phyloP scores from a whole-genome alignment of 2,329 filamentous ascomycete genomes.

The Thyridium curvatum region DNA sequence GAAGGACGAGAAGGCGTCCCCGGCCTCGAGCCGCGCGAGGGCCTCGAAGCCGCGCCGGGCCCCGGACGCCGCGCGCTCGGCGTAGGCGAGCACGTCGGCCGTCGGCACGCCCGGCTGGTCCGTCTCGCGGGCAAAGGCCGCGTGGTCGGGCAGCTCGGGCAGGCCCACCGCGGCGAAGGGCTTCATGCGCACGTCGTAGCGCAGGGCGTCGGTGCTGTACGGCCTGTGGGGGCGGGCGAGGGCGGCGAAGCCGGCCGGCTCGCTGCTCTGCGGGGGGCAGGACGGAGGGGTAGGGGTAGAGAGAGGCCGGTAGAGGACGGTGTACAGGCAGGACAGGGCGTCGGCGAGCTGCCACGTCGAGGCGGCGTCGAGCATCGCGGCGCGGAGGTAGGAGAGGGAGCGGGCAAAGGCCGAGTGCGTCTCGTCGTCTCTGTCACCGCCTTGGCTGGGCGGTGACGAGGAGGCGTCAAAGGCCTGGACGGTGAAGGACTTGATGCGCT shows the following conservation, averaged over 20 bases:
- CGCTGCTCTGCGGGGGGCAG: too few relatives aligned
- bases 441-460: conserved; percentile 3
- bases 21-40: conserved; percentile 42
- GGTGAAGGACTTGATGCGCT: conserved; percentile 66
- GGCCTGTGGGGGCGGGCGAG: conserved; percentile 48
- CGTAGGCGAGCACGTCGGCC: conserved; percentile 33
- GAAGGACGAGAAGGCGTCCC: conserved; percentile 52
- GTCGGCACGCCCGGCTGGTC: conserved; percentile 30
- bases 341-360: conserved; percentile 53
- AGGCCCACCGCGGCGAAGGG: conserved; percentile 67
- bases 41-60: conserved; percentile 52
- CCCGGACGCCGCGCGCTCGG: conserved; percentile 37
- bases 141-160: conserved; percentile 59
- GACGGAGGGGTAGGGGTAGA: too few relatives aligned
- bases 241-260: conserved; percentile 29
- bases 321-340: conserved; percentile 57
- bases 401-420: conserved; percentile 38
- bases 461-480: conserved; percentile 19
- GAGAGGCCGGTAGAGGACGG: conserved; percentile 52
- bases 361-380: conserved; percentile 58
- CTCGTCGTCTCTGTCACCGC: conserved; percentile 17
- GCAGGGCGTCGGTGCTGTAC: conserved; percentile 61
- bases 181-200: conserved; percentile 82
- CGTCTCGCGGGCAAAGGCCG: conserved; percentile 47
- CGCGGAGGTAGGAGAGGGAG: conserved; percentile 49